Conservation (phyloP, 768 basidiomycete species). For the Lactarius hengduanensis region DNA sequence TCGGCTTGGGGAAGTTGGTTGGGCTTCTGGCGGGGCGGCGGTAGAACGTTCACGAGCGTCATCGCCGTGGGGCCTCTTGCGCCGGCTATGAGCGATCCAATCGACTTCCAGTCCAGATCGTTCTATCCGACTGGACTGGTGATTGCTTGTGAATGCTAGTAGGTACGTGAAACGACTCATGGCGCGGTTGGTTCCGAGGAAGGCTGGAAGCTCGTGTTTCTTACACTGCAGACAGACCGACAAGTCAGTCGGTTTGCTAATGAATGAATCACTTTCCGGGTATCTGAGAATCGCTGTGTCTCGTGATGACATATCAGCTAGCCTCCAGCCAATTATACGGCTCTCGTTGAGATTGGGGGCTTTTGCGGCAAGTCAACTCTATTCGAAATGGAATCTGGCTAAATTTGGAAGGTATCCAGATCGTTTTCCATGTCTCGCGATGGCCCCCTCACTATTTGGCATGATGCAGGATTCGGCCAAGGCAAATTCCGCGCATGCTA, state of each 20-base stretch:
- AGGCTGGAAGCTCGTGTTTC: constrained; percentile 26
- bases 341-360: constrained; percentile 2
- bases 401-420: constrained; percentile 19
- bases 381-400: constrained; percentile 25
- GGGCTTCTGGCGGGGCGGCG: constrained; percentile 28
- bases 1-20: constrained; percentile 6
- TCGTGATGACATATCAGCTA: constrained; percentile 22
- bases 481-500: constrained; percentile 22
- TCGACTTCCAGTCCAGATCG: constrained; percentile 9
- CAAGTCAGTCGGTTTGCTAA: constrained; percentile 23
- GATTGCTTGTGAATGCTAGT: constrained; percentile 7
- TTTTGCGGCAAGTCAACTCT: constrained; percentile 29
- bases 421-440: constrained; percentile 22
- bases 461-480: constrained; percentile 14
- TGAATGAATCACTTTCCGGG: constrained; percentile 24
- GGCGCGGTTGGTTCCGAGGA: constrained; percentile 15
- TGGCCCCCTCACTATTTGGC: constrained; percentile 27
- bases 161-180: constrained; percentile 7
- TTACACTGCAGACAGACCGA: constrained; percentile 14
- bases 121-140: constrained; percentile 1
- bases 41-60: constrained; percentile 24
- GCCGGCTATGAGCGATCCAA: constrained; percentile 10
- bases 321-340: constrained; percentile 12
- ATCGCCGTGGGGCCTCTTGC: background rate
- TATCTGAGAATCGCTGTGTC: constrained; percentile 22